phyloP scores from a whole-genome alignment of 208 protist species.

The Crithidia bombi region DNA sequence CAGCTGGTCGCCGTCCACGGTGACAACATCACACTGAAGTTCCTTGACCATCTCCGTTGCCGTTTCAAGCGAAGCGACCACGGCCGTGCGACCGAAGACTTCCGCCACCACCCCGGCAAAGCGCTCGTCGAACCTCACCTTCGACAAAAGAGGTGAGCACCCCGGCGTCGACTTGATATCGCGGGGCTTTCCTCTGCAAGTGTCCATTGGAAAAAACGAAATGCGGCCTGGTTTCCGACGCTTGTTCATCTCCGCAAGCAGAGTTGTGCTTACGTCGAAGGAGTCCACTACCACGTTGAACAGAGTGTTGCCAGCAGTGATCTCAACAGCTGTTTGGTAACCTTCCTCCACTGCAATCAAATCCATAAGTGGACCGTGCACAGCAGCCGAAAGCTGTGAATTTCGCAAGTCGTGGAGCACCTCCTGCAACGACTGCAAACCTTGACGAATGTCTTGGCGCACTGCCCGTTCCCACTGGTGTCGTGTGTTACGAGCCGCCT shows the following conservation, averaged over 20 bases:
- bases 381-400: slow-evolving; percentile 56
- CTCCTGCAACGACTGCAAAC: slow-evolving; percentile 81
- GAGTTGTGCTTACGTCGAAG: slow-evolving; percentile 89
- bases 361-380: slow-evolving; percentile 97
- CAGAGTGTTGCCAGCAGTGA: slow-evolving; percentile 94
- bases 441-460: slow-evolving; percentile 87
- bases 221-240: slow-evolving; percentile 90
- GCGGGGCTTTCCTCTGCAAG: slow-evolving; percentile 53
- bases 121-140: slow-evolving; percentile 77
- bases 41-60: slow-evolving; percentile 67
- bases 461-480: slow-evolving; percentile 72
- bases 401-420: slow-evolving; percentile 70
- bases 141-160: slow-evolving; percentile 70
- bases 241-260: slow-evolving; percentile 94
- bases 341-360: slow-evolving; percentile 90
- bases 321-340: slow-evolving; percentile 94
- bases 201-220: slow-evolving; percentile 98
- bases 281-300: slow-evolving; percentile 98
- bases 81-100: slow-evolving; percentile 95
- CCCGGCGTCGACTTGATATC: slow-evolving; percentile 66
- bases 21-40: slow-evolving; percentile 95
- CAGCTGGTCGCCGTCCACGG: slow-evolving; percentile 91
- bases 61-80: slow-evolving; percentile 88
- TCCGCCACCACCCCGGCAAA: slow-evolving; percentile 87
- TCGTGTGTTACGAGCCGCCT: slow-evolving; percentile 41